phyloP scores from a whole-genome alignment of 495 filamentous ascomycete species.

The Bacidia gigantensis region DNA sequence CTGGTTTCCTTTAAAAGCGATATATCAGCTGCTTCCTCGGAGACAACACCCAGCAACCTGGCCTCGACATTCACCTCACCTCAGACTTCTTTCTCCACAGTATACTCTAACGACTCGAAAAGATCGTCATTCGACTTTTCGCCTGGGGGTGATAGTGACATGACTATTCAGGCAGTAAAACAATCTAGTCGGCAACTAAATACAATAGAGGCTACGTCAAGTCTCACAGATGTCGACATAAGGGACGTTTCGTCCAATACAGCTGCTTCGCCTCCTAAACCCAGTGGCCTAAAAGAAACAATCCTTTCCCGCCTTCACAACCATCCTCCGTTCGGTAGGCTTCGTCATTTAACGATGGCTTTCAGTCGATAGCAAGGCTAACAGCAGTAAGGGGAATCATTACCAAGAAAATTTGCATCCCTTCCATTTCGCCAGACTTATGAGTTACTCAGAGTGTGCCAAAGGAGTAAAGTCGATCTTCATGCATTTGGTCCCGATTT shows the following conservation, averaged over 20 bases:
- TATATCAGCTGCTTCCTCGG: slow-evolving; percentile 8
- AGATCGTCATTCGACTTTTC: slow-evolving; percentile 12
- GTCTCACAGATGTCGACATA: too few species aligned
- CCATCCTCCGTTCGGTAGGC: not conserved
- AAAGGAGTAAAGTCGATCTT: slow-evolving; percentile 25
- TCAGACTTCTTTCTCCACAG: slow-evolving; percentile 13
- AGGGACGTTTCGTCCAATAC: too few species aligned
- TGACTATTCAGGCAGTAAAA: not conserved
- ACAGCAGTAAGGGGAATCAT: not conserved
- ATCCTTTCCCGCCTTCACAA: not conserved
- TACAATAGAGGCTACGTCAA: too few species aligned
- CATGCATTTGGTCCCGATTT: slow-evolving; percentile 20
- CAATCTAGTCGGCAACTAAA: not conserved
- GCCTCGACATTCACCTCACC: slow-evolving; percentile 14
- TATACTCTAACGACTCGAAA: slow-evolving; percentile 4
- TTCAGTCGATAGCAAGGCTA: too few species aligned
- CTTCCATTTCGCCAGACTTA: slow-evolving; percentile 32
- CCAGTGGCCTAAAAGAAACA: not conserved
- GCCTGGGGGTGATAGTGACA: slow-evolving; percentile 2
- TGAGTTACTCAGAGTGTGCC: slow-evolving; percentile 30
- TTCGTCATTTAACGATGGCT: too few species aligned
- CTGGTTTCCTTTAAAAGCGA: not conserved
- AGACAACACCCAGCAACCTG: not conserved
- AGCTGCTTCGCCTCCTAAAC: too few species aligned
- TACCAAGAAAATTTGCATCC: not conserved